Conservation (phyloP, 768 basidiomycete species). For the Cantharellus anzutake region DNA sequence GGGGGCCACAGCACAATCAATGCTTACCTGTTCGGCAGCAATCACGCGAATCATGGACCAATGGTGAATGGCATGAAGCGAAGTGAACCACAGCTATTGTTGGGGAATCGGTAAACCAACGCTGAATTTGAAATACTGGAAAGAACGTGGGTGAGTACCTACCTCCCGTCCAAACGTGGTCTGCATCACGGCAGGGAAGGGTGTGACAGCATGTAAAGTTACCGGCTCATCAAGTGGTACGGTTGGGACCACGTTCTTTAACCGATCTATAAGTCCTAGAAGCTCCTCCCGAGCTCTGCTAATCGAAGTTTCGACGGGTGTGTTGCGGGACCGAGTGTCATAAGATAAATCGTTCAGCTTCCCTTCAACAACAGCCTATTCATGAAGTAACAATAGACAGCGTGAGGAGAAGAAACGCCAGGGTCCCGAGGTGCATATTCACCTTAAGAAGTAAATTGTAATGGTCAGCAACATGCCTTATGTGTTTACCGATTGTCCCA, state of each 20-base stretch:
- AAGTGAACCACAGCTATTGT: conserved; percentile 65
- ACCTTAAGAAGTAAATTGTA: conserved; percentile 21
- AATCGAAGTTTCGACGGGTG: conserved; percentile 62
- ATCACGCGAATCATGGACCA: conserved; percentile 86
- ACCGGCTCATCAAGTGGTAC: conserved; percentile 36
- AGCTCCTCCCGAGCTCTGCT: conserved; percentile 28
- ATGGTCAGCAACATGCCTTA: conserved; percentile 73
- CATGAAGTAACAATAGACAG: conserved; percentile 11
- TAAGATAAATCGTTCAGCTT: conserved; percentile 43
- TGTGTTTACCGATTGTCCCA: conserved; percentile 76
- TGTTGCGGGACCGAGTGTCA: conserved; percentile 56
- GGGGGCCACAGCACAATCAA: background rate
- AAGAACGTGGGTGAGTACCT: background rate
- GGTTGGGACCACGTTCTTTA: conserved; percentile 23
- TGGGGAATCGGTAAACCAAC: conserved; percentile 4
- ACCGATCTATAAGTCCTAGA: background rate
- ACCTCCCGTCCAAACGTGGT: conserved; percentile 78
- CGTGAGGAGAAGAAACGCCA: background rate
- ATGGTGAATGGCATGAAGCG: conserved; percentile 72
- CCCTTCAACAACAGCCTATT: conserved; percentile 28
- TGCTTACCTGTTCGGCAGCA: conserved; percentile 57
- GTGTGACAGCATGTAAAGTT: conserved; percentile 63
- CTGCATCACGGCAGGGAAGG: conserved; percentile 50
- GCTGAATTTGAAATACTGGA: background rate
- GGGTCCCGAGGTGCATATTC: background rate